phyloP scores from a whole-genome alignment of 495 filamentous ascomycete genomes.

The Tirmania nivea region DNA sequence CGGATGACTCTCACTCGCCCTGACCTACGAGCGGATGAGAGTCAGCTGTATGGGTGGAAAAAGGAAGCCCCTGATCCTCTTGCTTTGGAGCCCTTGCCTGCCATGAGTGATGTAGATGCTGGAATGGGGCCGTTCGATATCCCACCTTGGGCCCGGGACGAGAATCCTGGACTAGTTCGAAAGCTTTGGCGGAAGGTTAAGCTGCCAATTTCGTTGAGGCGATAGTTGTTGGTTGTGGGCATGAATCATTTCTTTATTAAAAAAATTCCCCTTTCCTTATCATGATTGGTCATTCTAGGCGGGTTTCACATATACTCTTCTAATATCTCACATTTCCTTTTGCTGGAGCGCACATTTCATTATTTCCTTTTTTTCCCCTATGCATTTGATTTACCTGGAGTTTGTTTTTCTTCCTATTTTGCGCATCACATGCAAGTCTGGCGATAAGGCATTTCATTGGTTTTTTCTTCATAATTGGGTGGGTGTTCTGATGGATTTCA shows the following conservation, averaged over 20 bases:
- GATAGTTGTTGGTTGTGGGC: not conserved
- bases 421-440: too few species aligned
- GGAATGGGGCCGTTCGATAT: conserved; percentile 5
- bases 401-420: too few species aligned
- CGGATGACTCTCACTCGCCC: conserved; percentile 85
- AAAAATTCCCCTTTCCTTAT: too few species aligned
- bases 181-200: conserved; percentile 34
- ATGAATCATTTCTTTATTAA: too few species aligned
- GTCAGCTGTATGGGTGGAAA: conserved; percentile 37
- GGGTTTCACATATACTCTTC: not conserved
- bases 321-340: not conserved
- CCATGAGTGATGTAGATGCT: conserved; percentile 25
- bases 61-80: conserved; percentile 28
- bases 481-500: too few species aligned
- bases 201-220: conserved; percentile 3
- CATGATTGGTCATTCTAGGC: not conserved
- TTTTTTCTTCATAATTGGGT: too few species aligned
- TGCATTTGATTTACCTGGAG: too few species aligned
- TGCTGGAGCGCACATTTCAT: not conserved
- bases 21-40: conserved; percentile 52
- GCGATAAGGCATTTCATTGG: too few species aligned
- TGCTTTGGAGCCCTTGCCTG: conserved; percentile 30
- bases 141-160: conserved; percentile 5
- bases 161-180: conserved; percentile 23
- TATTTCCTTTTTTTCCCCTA: too few species aligned